Conservation (phyloP, 116 monocot species). For the Thalassia testudinum region DNA sequence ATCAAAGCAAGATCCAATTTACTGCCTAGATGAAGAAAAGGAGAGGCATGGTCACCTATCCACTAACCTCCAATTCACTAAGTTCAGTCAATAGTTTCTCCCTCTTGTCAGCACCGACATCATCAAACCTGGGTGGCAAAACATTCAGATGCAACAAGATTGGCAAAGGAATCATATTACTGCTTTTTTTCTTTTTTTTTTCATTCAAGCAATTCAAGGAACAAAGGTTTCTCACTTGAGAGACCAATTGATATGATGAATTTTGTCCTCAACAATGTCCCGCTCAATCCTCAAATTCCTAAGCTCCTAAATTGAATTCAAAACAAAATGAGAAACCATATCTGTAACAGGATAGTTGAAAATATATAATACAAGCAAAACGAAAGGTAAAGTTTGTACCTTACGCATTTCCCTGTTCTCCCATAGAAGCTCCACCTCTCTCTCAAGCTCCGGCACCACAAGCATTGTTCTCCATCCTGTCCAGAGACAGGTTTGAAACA, state of each 20-base stretch:
- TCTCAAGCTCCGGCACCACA: slow-evolving; percentile 89
- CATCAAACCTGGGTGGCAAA: slow-evolving; percentile 31
- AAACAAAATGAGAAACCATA: neutral
- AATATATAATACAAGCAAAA: neutral
- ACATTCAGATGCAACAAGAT: neutral
- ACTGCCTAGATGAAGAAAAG: no score
- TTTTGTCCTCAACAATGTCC: slow-evolving; percentile 72
- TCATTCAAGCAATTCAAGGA: neutral
- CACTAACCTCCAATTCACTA: slow-evolving; percentile 31
- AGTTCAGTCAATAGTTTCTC: slow-evolving; percentile 31
- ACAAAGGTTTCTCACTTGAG: slow-evolving; percentile 57
- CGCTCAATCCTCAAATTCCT: slow-evolving; percentile 46
- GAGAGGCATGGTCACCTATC: no score
- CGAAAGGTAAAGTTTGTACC: slow-evolving; percentile 18
- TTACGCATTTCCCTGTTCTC: slow-evolving; percentile 48
- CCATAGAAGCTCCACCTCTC: slow-evolving; percentile 71
- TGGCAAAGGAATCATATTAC: neutral
- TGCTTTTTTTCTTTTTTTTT: no score
- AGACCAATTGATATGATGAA: slow-evolving; percentile 80
- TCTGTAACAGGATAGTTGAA: neutral
- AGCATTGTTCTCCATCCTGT: slow-evolving; percentile 98
- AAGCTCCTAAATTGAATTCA: slow-evolving; percentile 30
- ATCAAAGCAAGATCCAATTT: no score
- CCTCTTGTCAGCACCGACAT: slow-evolving; percentile 14
- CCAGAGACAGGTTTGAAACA: no score